These are phyloP conservation scores for Fallopia convolvulus DNA, from an alignment of 148 eudicot genomes.

Conservation along the genomic window DNA sequence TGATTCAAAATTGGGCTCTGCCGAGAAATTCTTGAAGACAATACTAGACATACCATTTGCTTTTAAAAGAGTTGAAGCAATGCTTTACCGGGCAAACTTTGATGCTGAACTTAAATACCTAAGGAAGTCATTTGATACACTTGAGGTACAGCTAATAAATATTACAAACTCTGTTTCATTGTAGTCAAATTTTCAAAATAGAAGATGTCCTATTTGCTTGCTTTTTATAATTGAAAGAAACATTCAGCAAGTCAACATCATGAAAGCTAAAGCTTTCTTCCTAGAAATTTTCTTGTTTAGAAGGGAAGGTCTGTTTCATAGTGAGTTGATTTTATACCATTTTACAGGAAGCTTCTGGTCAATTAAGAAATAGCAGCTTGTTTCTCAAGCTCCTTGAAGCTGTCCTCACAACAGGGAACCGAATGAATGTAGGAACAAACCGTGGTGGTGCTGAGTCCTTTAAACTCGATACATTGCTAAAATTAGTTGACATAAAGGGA, in stretches of 20 bases:
- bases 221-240: no score
- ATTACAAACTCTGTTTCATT: no score
- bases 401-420: constrained; percentile 86
- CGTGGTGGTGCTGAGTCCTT: constrained; percentile 93
- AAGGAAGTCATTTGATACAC: constrained; percentile 13
- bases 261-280: neutral
- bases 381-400: constrained; percentile 96
- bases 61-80: constrained; percentile 14
- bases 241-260: no score
- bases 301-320: neutral
- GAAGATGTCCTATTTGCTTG: no score
- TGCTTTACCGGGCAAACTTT: constrained; percentile 13
- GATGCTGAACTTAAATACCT: constrained; percentile 14
- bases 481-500: constrained; percentile 82
- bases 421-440: constrained; percentile 96
- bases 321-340: neutral
- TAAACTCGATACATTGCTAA: constrained; percentile 81
- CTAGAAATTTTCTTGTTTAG: neutral
- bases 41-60: constrained; percentile 15
- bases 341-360: constrained; percentile 72
- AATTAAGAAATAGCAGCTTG: constrained; percentile 73
- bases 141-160: constrained; percentile 10
- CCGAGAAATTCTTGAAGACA: constrained; percentile 13
- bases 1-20: constrained; percentile 4
- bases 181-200: no score